These are phyloP conservation scores for Dactylellina haptotyla DNA, from an alignment of 2,329 filamentous ascomycete genomes.

Conservation along the genomic window DNA sequence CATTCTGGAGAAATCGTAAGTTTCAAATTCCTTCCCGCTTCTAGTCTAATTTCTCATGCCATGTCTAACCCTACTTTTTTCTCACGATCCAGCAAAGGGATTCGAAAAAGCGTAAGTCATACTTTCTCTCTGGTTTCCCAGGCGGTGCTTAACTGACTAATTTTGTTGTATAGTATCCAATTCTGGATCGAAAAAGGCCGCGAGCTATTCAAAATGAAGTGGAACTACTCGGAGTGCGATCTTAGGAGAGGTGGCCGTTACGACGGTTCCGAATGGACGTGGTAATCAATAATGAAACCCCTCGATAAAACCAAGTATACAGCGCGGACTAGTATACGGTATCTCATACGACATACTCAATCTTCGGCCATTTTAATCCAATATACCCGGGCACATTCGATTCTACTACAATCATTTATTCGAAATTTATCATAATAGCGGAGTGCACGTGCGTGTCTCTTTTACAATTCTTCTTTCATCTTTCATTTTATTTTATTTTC, in stretches of 20 bases:
- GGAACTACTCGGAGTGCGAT: conserved; percentile 56
- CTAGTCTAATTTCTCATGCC: not conserved
- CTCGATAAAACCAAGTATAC: too few relatives aligned
- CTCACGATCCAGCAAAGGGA: conserved; percentile 30
- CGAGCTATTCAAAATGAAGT: conserved; percentile 57
- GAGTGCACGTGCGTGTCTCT: not conserved
- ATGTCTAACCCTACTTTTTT: not conserved
- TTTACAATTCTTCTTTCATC: not conserved
- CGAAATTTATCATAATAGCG: too few relatives aligned
- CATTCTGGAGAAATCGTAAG: conserved; percentile 66
- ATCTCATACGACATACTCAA: too few relatives aligned
- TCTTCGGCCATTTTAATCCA: too few relatives aligned
- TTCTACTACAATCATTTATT: not conserved
- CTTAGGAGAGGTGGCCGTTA: conserved; percentile 24
- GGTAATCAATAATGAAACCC: too few relatives aligned
- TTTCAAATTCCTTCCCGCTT: not conserved
- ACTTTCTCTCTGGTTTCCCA: not conserved
- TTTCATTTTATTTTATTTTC: not conserved
- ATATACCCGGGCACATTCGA: too few relatives aligned
- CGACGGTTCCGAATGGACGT: conserved; percentile 20
- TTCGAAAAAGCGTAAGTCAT: conserved; percentile 56
- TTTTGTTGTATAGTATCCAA: conserved; percentile 40
- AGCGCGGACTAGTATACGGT: too few relatives aligned
- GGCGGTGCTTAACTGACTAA: not conserved
- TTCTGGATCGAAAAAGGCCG: conserved; percentile 57